Percentiles rank a stretch among this genome's conserved stretches.
phyloP scores from a whole-genome alignment of 352 stramenopile genomes.

The Phytopythium chamaehyphon region DNA sequence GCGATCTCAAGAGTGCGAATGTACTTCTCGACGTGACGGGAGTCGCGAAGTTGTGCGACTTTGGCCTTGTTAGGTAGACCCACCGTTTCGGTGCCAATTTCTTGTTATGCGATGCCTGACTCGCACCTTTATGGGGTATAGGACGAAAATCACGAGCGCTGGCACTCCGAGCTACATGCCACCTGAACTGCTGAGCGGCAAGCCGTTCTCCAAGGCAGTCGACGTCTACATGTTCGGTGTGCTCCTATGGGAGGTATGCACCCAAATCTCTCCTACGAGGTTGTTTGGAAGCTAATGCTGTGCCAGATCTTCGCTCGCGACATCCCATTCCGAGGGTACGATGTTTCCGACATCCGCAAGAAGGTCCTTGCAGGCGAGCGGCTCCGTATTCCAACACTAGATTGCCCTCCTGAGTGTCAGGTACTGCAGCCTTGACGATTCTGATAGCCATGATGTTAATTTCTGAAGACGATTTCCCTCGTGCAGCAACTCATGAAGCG shows the following conservation, averaged over 20 bases:
- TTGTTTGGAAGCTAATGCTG: neutral
- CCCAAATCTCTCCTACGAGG: neutral
- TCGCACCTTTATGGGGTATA: slow-evolving; percentile 11
- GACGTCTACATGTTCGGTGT: slow-evolving; percentile 94
- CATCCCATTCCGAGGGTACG: slow-evolving; percentile 71
- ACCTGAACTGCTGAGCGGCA: slow-evolving; percentile 77
- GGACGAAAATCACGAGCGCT: slow-evolving; percentile 71
- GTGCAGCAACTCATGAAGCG: slow-evolving; percentile 54
- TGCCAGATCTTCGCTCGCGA: slow-evolving; percentile 73
- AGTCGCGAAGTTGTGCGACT: slow-evolving; percentile 90
- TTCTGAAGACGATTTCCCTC: slow-evolving; percentile 4
- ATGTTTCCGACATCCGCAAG: slow-evolving; percentile 63
- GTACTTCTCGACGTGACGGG: slow-evolving; percentile 73
- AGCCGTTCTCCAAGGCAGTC: slow-evolving; percentile 85
- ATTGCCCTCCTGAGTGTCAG: slow-evolving; percentile 58
- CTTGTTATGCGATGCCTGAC: neutral
- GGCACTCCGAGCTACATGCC: slow-evolving; percentile 91
- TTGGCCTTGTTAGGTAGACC: slow-evolving; percentile 74
- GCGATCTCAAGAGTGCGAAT: slow-evolving; percentile 90
- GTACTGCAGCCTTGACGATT: slow-evolving; percentile 9
- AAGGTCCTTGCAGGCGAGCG: slow-evolving; percentile 71
- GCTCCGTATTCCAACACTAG: slow-evolving; percentile 68
- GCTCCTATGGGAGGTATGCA: slow-evolving; percentile 83
- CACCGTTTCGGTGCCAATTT: neutral
- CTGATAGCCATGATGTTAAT: neutral